Base-by-base conservation (phyloP, 768 basidiomycete genomes). In the Amanita rimosa region DNA sequence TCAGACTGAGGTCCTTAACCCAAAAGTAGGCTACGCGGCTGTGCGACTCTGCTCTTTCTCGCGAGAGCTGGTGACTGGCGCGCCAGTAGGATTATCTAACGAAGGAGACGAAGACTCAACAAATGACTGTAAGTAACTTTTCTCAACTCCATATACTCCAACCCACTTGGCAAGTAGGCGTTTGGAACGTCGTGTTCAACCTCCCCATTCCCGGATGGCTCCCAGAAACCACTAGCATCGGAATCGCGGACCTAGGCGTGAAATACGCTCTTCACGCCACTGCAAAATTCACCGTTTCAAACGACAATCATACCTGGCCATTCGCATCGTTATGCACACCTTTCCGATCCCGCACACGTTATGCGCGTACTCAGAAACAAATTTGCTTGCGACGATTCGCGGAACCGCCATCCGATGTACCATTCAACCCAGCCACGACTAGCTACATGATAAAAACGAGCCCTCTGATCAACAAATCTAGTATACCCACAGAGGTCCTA, bases 141-240 rank as follows among this genome's bases (percentile, higher is more conserved):
- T 8, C 31, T 26, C 3, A 27, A 14, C 16, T 19, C 11, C 35
- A 27, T 34, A 48, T 14, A n/a, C 46, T 52, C 46, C 31, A 39
- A 49, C 34, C 16, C 21, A 16, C 38, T 24, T 38, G 36, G 14
- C 50, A 44, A 44, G 24, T 52, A 76, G 74, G 67, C 55, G 63
- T 63, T 29, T 90, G 90, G 83, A 80, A 84, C 54, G 68, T 91
- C 48, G 69, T 81, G 14, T 95, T 94, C 62, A 82, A 91, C 61
- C 65, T 96, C 3, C 73, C 78, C 13, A 67, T 94, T n/a, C 91
- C 92, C 4, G 93, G 91, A 14, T 95, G 93, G 93, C 72, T 96
- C 2, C 92, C 92, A 6, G 70, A 73, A 1, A 72, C 78, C 13
- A 67, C 77, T 21, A 56, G 46, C 3, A 73, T 78, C 50, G 78